Evolutionary conservation across 108 stramenopile species (phyloP).

Genomic region (Craspedostauros australis): DNA sequence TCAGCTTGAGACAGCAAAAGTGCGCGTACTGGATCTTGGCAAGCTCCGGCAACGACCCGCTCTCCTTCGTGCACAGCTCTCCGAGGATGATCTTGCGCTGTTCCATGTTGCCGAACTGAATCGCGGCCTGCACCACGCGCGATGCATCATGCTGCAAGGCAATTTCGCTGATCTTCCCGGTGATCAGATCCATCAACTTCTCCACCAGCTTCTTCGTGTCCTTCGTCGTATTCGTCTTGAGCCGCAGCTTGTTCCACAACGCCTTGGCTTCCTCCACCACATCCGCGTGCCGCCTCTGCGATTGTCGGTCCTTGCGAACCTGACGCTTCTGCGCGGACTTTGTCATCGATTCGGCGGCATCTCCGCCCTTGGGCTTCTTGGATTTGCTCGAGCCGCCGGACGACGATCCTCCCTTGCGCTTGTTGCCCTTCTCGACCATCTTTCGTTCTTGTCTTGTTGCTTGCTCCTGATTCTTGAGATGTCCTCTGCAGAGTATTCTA

Average conservation of each 20-base stretch:
- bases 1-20: conserved; percentile 85
- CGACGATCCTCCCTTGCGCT: too few relatives aligned
- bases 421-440: too few relatives aligned
- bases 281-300: conserved; percentile 72
- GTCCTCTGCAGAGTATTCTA: too few relatives aligned
- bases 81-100: conserved; percentile 46
- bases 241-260: conserved; percentile 79
- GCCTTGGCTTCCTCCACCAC: conserved; percentile 66
- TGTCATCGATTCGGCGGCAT: too few relatives aligned
- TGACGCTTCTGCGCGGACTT: conserved; percentile 62
- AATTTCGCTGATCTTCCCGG: conserved; percentile 70
- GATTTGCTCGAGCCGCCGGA: too few relatives aligned
- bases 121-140: conserved; percentile 80
- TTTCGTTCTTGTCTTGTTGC: too few relatives aligned
- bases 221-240: conserved; percentile 65
- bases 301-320: conserved; percentile 78
- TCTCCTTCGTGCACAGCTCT: conserved; percentile 44
- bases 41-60: conserved; percentile 58
- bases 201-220: conserved; percentile 56
- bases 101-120: conserved; percentile 72
- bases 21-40: conserved; percentile 89
- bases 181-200: conserved; percentile 64
- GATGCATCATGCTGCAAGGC: conserved; percentile 90
- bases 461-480: too few relatives aligned
- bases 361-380: too few relatives aligned